Conservation (phyloP, 2,329 filamentous ascomycete species). For the Mycogone perniciosa region DNA sequence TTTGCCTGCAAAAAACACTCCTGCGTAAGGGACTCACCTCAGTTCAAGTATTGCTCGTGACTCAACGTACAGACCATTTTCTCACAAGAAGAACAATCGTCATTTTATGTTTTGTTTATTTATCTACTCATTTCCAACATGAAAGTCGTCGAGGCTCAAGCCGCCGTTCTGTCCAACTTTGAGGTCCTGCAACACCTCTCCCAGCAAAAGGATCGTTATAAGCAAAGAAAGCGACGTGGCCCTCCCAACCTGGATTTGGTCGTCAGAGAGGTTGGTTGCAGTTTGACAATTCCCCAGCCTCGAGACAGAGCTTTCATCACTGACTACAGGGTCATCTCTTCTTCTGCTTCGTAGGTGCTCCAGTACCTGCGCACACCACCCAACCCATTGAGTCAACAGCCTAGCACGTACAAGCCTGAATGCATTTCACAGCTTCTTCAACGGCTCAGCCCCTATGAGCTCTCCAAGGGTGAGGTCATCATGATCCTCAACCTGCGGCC, state of each 20-base stretch:
- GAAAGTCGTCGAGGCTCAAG: slow-evolving; percentile 68
- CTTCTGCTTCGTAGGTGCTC: slow-evolving; percentile 40
- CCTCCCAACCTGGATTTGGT: slow-evolving; percentile 55
- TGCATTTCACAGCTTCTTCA: slow-evolving; percentile 49
- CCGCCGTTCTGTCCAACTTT: slow-evolving; percentile 63
- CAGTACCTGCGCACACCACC: slow-evolving; percentile 52
- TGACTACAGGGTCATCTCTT: not conserved
- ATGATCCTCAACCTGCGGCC: slow-evolving; percentile 64
- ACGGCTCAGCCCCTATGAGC: slow-evolving; percentile 48
- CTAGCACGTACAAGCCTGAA: slow-evolving; percentile 45
- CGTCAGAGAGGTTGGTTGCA: slow-evolving; percentile 53
- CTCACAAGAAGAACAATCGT: no score
- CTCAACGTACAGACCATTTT: no score
- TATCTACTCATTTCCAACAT: slow-evolving; percentile 30
- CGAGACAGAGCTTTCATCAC: not conserved
- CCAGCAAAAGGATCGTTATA: slow-evolving; percentile 48
- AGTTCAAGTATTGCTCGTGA: no score
- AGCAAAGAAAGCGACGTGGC: slow-evolving; percentile 43
- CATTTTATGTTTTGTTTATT: no score
- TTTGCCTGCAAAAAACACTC: no score
- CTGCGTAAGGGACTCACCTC: no score
- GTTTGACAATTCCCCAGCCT: not conserved
- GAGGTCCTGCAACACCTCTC: slow-evolving; percentile 64
- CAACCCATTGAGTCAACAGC: slow-evolving; percentile 50
- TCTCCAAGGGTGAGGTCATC: slow-evolving; percentile 62